Evolutionary conservation across 2,329 filamentous ascomycete species (phyloP).

Genomic region (Scedosporium boydii): DNA sequence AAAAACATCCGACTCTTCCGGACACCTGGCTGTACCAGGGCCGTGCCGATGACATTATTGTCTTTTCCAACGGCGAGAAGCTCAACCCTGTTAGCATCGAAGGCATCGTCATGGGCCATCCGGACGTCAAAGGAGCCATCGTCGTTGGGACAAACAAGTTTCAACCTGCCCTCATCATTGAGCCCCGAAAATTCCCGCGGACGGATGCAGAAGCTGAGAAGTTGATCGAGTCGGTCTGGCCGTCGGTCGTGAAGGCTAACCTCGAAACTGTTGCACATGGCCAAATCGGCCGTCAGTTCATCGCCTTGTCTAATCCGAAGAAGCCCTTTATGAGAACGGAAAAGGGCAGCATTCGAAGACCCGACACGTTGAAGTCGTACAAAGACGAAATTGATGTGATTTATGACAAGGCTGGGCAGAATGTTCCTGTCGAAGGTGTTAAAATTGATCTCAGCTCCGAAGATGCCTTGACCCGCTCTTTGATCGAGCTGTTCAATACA

Average conservation of each 20-base stretch:
- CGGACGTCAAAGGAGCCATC: conserved; percentile 28
- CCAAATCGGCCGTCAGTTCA: conserved; percentile 29
- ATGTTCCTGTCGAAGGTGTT: conserved; percentile 4
- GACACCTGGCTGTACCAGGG: conserved; percentile 20
- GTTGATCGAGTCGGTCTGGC: conserved; percentile 34
- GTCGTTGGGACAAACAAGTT: conserved; percentile 36
- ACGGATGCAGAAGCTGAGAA: conserved; percentile 12
- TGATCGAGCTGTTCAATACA: conserved; percentile 13
- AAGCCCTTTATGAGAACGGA: conserved; percentile 33
- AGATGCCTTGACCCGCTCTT: conserved; percentile 14
- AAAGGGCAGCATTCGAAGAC: conserved; percentile 37
- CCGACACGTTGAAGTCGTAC: conserved; percentile 28
- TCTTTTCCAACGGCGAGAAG: conserved; percentile 41
- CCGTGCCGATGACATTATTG: conserved; percentile 33
- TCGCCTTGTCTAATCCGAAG: conserved; percentile 26
- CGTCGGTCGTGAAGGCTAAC: conserved; percentile 31
- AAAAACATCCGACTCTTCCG: conserved; percentile 24
- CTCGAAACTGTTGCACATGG: conserved; percentile 33
- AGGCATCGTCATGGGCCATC: conserved; percentile 25
- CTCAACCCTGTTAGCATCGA: conserved; percentile 36
- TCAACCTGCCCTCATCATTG: conserved; percentile 37
- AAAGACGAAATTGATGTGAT: conserved; percentile 30
- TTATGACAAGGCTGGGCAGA: conserved; percentile 21
- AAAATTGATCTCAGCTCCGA: conserved; percentile 15
- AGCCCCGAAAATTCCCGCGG: conserved; percentile 24